phyloP scores from a whole-genome alignment of 306 rosid species.

The Astragalus glycyphyllos region DNA sequence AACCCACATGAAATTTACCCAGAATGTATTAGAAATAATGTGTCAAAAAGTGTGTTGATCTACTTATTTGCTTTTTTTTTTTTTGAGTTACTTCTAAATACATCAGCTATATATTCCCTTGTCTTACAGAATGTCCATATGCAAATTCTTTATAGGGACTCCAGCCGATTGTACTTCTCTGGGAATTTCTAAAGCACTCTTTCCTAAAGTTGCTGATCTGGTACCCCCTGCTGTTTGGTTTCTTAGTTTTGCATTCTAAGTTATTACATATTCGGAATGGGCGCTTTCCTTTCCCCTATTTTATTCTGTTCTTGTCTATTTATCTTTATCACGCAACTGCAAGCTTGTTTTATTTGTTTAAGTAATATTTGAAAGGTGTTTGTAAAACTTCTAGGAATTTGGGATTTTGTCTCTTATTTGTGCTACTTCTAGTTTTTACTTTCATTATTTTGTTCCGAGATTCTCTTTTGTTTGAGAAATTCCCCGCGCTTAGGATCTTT shows the following conservation, averaged over 20 bases:
- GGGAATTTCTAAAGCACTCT: constrained; percentile 25
- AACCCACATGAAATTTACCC: not conserved
- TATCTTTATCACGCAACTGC: not conserved
- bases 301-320: constrained; percentile 1
- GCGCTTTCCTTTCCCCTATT: constrained; percentile 3
- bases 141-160: constrained; percentile 12
- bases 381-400: not conserved
- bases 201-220: constrained; percentile 30
- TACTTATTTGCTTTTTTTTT: not conserved
- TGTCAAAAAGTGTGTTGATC: not conserved
- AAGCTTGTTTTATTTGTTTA: not conserved
- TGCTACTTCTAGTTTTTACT: not conserved
- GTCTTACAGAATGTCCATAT: not conserved
- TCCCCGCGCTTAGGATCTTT: not conserved
- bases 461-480: not conserved
- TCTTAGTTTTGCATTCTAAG: not conserved
- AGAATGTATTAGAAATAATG: too few species aligned
- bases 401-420: constrained; percentile 3
- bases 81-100: not conserved
- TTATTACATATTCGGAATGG: not conserved
- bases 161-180: constrained; percentile 32
- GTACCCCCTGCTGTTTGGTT: not conserved
- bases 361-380: not conserved
- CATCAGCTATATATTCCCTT: not conserved
- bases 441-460: not conserved